Percentiles rank a stretch among this genome's conserved stretches.
These are phyloP conservation scores for Populus nigra DNA, from an alignment of 345 rosid genomes.

Conservation along the genomic window DNA sequence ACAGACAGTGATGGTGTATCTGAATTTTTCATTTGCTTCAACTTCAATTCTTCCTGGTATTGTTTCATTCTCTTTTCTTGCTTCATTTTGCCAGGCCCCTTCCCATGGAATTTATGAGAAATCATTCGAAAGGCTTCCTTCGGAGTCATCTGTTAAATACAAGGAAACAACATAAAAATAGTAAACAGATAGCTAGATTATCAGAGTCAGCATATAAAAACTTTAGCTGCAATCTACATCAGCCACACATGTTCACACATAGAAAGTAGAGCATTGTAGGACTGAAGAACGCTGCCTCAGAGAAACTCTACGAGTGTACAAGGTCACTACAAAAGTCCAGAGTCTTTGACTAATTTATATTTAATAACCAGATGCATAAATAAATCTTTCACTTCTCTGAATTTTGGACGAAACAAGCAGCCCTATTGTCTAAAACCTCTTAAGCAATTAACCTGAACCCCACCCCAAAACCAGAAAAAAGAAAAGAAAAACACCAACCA, in stretches of 20 bases:
- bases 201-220: neutral
- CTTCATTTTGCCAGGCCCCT: constrained; percentile 98
- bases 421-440: neutral
- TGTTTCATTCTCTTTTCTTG: constrained; percentile 95
- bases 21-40: constrained; percentile 96
- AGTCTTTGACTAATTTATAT: no score
- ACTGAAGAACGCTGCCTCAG: neutral
- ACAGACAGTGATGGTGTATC: constrained; percentile 93
- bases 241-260: neutral
- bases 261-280: neutral
- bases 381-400: neutral
- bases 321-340: neutral
- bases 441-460: neutral
- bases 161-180: neutral
- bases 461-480: no score
- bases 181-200: neutral
- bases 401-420: neutral
- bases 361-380: neutral
- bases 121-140: constrained; percentile 80
- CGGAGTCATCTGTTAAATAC: constrained; percentile 68
- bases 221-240: neutral
- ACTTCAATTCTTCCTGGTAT: constrained; percentile 81
- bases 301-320: neutral
- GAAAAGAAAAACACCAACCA: neutral
- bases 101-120: constrained; percentile 96